Evolutionary conservation across 2,329 filamentous ascomycete genomes (phyloP).

Genomic region (Albifimbria verrucaria): DNA sequence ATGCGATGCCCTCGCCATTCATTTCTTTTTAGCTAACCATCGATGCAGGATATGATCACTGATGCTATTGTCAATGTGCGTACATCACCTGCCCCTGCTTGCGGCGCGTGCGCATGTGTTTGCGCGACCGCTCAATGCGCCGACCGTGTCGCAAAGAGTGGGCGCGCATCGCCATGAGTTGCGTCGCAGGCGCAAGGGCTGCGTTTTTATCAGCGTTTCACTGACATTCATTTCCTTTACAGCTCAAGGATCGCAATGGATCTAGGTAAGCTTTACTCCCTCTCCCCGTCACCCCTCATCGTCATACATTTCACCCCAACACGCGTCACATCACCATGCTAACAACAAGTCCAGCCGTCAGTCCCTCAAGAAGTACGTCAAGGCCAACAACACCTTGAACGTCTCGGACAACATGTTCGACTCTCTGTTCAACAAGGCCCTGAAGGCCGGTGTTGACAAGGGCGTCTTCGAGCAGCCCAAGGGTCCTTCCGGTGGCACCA

Average conservation of each 20-base stretch:
- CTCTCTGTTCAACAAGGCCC: slow-evolving; percentile 80
- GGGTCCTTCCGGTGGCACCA: slow-evolving; percentile 86
- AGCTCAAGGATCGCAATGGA: slow-evolving; percentile 63
- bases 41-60: slow-evolving; percentile 56
- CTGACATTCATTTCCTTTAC: slow-evolving; percentile 35
- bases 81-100: slow-evolving; percentile 28
- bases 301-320: not conserved
- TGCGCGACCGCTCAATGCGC: not conserved
- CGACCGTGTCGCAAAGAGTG: not conserved
- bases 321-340: slow-evolving; percentile 4
- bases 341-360: slow-evolving; percentile 43
- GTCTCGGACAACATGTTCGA: slow-evolving; percentile 56
- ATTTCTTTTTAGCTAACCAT: slow-evolving; percentile 29
- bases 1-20: slow-evolving; percentile 6
- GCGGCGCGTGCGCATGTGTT: slow-evolving; percentile 31
- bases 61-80: slow-evolving; percentile 60
- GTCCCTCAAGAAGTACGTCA: slow-evolving; percentile 60
- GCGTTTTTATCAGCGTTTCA: slow-evolving; percentile 14
- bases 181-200: not conserved
- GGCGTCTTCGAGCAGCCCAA: slow-evolving; percentile 87
- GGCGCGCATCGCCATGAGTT: not conserved
- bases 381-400: slow-evolving; percentile 50
- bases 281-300: not conserved
- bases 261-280: slow-evolving; percentile 34
- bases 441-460: slow-evolving; percentile 80